phyloP scores from a whole-genome alignment of 73 alveolate species.

The Durusdinium trenchii region DNA sequence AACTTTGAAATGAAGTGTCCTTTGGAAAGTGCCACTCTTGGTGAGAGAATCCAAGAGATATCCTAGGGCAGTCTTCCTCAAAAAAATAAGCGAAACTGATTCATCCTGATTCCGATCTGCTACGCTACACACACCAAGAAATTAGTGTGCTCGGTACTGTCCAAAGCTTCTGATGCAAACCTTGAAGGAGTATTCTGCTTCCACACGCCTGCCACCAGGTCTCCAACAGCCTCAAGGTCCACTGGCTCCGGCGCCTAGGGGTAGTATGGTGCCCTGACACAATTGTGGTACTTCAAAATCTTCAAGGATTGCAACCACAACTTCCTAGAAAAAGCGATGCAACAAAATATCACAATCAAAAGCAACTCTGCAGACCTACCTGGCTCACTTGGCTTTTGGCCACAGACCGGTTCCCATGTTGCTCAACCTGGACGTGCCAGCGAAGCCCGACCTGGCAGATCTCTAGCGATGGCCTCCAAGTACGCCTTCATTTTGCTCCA shows the following conservation, averaged over 20 bases:
- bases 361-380: not conserved
- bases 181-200: not conserved
- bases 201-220: constrained; percentile 79
- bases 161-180: no score
- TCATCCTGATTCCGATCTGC: not conserved
- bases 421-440: constrained; percentile 87
- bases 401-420: constrained; percentile 90
- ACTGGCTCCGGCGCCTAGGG: constrained; percentile 19
- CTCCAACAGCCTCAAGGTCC: constrained; percentile 69
- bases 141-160: no score
- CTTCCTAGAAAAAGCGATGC: not conserved
- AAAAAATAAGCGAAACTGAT: not conserved
- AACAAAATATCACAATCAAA: not conserved
- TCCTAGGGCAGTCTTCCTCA: no score
- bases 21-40: no score
- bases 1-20: no score
- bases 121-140: no score
- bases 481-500: no score
- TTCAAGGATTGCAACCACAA: not conserved
- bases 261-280: not conserved
- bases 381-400: not conserved
- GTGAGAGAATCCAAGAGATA: no score
- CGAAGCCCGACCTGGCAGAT: constrained; percentile 48
- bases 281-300: not conserved
- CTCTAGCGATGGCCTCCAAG: no score